Evolutionary conservation across 768 basidiomycete genomes (phyloP).

Genomic region (Boletus edulis): DNA sequence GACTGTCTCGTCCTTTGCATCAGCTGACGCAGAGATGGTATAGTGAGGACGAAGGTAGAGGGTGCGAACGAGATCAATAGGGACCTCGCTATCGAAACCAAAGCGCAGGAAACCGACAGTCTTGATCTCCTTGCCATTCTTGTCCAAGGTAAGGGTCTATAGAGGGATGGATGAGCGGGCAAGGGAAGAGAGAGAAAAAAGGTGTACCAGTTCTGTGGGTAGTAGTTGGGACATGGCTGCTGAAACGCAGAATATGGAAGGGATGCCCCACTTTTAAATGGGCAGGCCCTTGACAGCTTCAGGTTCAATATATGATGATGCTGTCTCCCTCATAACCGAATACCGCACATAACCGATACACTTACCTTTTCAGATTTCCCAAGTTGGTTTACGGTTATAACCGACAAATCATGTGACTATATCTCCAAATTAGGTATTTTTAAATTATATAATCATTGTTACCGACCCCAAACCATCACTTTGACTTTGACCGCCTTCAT

Average conservation of each 20-base stretch:
- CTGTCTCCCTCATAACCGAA: no score
- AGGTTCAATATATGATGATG: no score
- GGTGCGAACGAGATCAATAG: conserved; percentile 78
- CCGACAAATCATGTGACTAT: no score
- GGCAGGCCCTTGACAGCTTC: no score
- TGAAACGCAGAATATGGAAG: background rate
- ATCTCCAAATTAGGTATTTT: no score
- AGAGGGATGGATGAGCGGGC: conserved; percentile 5
- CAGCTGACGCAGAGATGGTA: conserved; percentile 43
- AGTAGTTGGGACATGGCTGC: conserved; percentile 22
- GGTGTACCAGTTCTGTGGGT: conserved; percentile 18
- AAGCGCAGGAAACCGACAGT: conserved; percentile 84
- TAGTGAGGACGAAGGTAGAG: conserved; percentile 87
- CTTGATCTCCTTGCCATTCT: conserved; percentile 70
- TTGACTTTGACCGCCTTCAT: no score
- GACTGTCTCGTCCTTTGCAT: conserved; percentile 41
- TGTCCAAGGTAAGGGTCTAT: conserved; percentile 67
- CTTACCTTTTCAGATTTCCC: no score
- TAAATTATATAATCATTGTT: no score
- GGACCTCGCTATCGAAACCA: conserved; percentile 85
- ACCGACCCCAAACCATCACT: no score
- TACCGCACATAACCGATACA: no score
- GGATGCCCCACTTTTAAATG: no score
- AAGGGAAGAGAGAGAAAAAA: background rate
- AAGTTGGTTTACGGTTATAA: no score